phyloP scores from a whole-genome alignment of 1,139 yeast species.

The Pichia inconspicua region DNA sequence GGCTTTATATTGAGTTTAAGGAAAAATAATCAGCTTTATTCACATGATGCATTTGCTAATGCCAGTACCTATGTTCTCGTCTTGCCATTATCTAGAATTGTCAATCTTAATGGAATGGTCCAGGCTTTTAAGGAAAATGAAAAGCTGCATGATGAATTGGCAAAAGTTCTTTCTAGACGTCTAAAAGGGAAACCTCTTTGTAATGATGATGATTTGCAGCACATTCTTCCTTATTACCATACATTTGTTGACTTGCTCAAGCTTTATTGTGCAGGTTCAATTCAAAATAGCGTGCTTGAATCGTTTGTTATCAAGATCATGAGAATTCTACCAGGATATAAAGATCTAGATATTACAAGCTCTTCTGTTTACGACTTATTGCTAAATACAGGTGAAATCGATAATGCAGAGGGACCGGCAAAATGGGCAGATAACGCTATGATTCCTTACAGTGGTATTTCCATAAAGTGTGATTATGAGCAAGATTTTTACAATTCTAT shows the following conservation, averaged over 20 bases:
- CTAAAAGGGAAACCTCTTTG: neutral
- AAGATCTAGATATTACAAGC: conserved; percentile 36
- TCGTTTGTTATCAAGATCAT: conserved; percentile 31
- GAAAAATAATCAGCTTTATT: conserved; percentile 37
- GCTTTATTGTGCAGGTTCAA: conserved; percentile 44
- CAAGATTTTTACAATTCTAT: conserved; percentile 33
- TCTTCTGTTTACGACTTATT: conserved; percentile 44
- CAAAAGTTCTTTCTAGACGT: conserved; percentile 12
- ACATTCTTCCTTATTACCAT: conserved; percentile 21
- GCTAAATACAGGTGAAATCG: conserved; percentile 24
- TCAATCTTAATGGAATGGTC: conserved; percentile 29
- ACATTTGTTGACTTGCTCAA: conserved; percentile 38
- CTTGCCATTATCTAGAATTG: conserved; percentile 36
- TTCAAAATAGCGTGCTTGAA: conserved; percentile 36
- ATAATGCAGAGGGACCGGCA: conserved; percentile 38
- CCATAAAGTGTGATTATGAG: conserved; percentile 35
- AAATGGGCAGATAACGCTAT: conserved; percentile 38
- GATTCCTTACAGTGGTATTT: conserved; percentile 36
- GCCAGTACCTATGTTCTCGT: conserved; percentile 42
- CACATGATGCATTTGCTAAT: conserved; percentile 32
- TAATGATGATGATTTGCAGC: conserved; percentile 20
- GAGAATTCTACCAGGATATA: conserved; percentile 22
- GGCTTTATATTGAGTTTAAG: conserved; percentile 40
- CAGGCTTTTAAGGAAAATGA: conserved; percentile 28
- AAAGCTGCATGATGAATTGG: conserved; percentile 19